Evolutionary conservation across 495 filamentous ascomycete species (phyloP).

Genomic region (Penicillium manginii): DNA sequence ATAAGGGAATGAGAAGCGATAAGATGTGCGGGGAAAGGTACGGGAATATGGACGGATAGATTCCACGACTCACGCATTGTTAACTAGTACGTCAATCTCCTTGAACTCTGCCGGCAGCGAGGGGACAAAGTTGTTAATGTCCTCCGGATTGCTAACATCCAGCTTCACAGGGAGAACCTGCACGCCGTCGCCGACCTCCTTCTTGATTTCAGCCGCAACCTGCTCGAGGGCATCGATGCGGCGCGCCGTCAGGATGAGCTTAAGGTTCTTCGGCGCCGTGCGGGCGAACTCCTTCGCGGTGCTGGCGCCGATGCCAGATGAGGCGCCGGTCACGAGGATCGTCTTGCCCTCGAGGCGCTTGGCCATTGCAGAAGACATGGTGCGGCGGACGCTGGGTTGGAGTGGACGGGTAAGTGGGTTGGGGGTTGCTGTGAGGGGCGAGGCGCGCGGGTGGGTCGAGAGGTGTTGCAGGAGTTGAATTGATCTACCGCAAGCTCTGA

Average conservation of each 20-base stretch:
- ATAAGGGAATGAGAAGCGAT: too few relatives aligned
- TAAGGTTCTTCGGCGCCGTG: slow-evolving; percentile 77
- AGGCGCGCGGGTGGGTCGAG: slow-evolving; percentile 20
- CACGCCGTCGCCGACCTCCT: slow-evolving; percentile 80
- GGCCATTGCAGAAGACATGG: slow-evolving; percentile 78
- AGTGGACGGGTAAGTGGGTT: slow-evolving; percentile 25
- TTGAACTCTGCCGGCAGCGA: slow-evolving; percentile 80
- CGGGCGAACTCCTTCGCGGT: slow-evolving; percentile 91
- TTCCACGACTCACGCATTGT: slow-evolving; percentile 80
- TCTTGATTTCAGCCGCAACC: slow-evolving; percentile 75
- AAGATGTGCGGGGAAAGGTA: neutral
- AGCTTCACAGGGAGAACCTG: slow-evolving; percentile 80
- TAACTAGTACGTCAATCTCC: slow-evolving; percentile 88
- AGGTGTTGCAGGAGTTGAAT: slow-evolving; percentile 32
- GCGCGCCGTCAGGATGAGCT: slow-evolving; percentile 85
- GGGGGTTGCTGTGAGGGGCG: slow-evolving; percentile 22
- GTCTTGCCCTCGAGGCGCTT: slow-evolving; percentile 95
- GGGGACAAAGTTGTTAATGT: slow-evolving; percentile 74
- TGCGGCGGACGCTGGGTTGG: slow-evolving; percentile 38
- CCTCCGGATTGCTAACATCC: slow-evolving; percentile 81
- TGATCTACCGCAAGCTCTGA: slow-evolving; percentile 33
- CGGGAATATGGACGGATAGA: neutral
- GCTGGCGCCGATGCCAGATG: slow-evolving; percentile 86
- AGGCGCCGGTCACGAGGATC: slow-evolving; percentile 88
- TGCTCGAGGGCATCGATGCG: slow-evolving; percentile 77